These are phyloP conservation scores for Capsella bursapastoris DNA, from an alignment of 345 rosid genomes.

Conservation along the genomic window DNA sequence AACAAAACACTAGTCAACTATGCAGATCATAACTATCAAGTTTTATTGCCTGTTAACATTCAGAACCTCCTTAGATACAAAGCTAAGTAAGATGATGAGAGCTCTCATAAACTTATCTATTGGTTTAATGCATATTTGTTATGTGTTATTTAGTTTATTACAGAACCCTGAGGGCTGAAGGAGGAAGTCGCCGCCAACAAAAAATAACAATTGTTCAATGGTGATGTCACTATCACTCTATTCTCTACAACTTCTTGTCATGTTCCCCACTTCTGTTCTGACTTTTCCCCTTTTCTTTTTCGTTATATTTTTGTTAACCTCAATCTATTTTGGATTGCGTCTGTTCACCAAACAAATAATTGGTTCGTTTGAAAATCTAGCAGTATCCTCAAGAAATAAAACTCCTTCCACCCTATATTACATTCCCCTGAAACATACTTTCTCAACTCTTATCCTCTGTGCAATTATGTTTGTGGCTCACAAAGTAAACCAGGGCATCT, in stretches of 20 bases:
- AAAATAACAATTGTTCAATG: slow-evolving; percentile 27
- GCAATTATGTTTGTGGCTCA: slow-evolving; percentile 30
- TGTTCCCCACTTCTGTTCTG: slow-evolving; percentile 45
- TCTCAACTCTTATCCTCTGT: slow-evolving; percentile 34
- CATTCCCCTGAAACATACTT: slow-evolving; percentile 22
- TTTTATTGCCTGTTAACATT: slow-evolving; percentile 7
- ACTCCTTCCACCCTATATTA: slow-evolving; percentile 26
- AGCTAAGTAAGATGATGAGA: slow-evolving; percentile 30
- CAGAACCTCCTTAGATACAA: slow-evolving; percentile 6
- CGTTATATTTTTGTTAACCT: slow-evolving; percentile 16
- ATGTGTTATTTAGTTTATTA: slow-evolving; percentile 29
- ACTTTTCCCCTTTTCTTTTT: slow-evolving; percentile 28
- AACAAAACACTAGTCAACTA: slow-evolving; percentile 39
- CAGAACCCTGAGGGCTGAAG: slow-evolving; percentile 38
- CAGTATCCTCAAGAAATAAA: slow-evolving; percentile 39
- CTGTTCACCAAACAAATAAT: slow-evolving; percentile 38
- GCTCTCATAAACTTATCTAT: background rate
- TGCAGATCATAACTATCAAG: slow-evolving; percentile 7
- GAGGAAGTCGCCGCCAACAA: slow-evolving; percentile 35
- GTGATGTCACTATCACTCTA: slow-evolving; percentile 39
- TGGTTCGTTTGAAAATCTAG: slow-evolving; percentile 24
- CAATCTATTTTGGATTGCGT: slow-evolving; percentile 17
- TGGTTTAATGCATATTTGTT: slow-evolving; percentile 18
- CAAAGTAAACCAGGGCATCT: slow-evolving; percentile 32
- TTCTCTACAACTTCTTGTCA: slow-evolving; percentile 38